phyloP scores from a whole-genome alignment of 2,329 filamentous ascomycete species.

The Penicillium sp. region DNA sequence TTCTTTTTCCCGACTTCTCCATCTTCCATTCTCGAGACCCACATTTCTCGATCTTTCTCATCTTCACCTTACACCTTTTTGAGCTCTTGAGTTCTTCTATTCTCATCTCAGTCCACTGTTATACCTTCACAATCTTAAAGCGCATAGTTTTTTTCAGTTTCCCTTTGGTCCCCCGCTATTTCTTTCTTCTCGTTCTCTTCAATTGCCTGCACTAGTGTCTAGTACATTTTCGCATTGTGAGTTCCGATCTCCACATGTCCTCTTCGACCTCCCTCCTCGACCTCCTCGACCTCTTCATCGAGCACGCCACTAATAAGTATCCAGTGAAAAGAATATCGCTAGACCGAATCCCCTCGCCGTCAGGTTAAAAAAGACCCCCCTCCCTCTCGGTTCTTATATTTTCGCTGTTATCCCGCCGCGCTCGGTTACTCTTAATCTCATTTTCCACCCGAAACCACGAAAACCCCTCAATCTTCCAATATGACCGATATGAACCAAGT shows the following conservation, averaged over 20 bases:
- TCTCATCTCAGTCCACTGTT: slow-evolving; percentile 19
- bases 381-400: slow-evolving; percentile 9
- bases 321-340: slow-evolving; percentile 22
- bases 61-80: slow-evolving; percentile 14
- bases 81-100: slow-evolving; percentile 26
- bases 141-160: slow-evolving; percentile 8
- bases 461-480: slow-evolving; percentile 22
- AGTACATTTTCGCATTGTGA: slow-evolving; percentile 34
- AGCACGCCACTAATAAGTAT: slow-evolving; percentile 21
- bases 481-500: slow-evolving; percentile 46
- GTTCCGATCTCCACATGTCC: slow-evolving; percentile 15
- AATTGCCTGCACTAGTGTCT: slow-evolving; percentile 26
- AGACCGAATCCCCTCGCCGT: slow-evolving; percentile 18
- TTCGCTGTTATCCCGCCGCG: slow-evolving; percentile 2
- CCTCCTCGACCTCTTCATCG: slow-evolving; percentile 1
- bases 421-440: slow-evolving; percentile 20
- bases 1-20: slow-evolving; percentile 12
- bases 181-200: slow-evolving; percentile 16
- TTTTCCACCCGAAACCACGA: slow-evolving; percentile 12
- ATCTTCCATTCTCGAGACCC: slow-evolving; percentile 9
- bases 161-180: slow-evolving; percentile 6
- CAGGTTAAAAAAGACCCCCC: slow-evolving; percentile 15
- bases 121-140: slow-evolving; percentile 21
- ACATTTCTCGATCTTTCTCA: slow-evolving; percentile 21
- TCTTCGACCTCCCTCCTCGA: neutral